Evolutionary conservation across 2,329 filamentous ascomycete genomes (phyloP), one percentile per base, ranked within the genome.

Genomic region (Trichophaea hybrida): DNA sequence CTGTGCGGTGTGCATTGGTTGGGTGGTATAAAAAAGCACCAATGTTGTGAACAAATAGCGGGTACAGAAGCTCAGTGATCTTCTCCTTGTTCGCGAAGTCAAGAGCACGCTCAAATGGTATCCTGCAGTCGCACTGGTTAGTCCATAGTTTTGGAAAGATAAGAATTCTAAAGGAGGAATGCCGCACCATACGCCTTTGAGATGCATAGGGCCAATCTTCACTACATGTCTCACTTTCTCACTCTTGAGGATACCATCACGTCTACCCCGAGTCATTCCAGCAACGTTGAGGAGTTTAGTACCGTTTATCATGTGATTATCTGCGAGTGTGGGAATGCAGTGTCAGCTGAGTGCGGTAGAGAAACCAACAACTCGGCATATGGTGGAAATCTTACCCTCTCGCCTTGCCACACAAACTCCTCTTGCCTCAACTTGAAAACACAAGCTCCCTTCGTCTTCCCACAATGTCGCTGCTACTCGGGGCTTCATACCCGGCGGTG

Each of bases 11-110:
- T 70, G 89, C 85, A 71, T 96, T 96, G 44, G 86, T 85, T 0
- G 93, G 91, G 71, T 97, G 91, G 73, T 96, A 97, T 54, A 97
- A 80, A 65, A 97, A 78, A 60, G 88, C 86, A 61, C 88, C 88
- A 71, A 97, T 97, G 74, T 97, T 94, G 74, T 97, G 90, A 43
- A 97, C 93, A 72, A 98, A 98, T 53, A 98, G 77, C 56, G 93
- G 93, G 72, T 97, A 98, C 58, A 97, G 76, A 52, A 90, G 76
- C 74, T 97, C 91, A 0, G 93, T 97, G 65, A 97, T 98, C 75
- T 97, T 97, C 74, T 98, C 93, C 78, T 96, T 97, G 76, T 98
- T 98, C 66, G 93, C 93, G 71, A 98, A 97, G 69, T 97, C 93
- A 57, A 98, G 76, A n/a, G 93, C 93, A 66, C 93, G 85, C 68